These are phyloP conservation scores for Ganoderma leucocontextum DNA, from an alignment of 1,284 basidiomycete genomes.

Conservation along the genomic window DNA sequence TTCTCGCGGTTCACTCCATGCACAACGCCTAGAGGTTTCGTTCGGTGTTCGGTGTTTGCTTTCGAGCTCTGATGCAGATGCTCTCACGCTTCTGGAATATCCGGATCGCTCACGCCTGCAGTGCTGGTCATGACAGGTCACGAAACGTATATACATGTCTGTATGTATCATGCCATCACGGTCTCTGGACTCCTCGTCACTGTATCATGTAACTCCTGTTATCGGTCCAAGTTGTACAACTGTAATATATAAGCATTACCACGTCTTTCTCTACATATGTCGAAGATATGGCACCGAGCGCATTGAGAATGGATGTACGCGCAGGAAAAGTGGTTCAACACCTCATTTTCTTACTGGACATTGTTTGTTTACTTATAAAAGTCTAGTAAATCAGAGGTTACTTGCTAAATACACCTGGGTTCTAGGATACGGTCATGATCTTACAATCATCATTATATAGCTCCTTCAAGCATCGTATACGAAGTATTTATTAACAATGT, in stretches of 20 bases:
- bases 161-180: constrained; percentile 6
- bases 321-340: no score
- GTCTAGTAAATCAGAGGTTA: no score
- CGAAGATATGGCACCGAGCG: no score
- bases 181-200: background rate
- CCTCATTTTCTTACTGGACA: no score
- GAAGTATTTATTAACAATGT: background rate
- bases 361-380: no score
- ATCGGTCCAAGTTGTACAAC: constrained; percentile 1
- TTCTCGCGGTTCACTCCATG: background rate
- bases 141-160: background rate
- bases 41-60: background rate
- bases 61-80: background rate
- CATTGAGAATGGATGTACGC: no score
- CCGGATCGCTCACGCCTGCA: background rate
- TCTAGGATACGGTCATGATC: no score
- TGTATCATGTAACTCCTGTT: constrained; percentile 8
- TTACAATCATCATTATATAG: background rate
- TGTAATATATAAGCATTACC: background rate
- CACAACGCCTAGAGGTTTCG: background rate
- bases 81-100: background rate
- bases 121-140: constrained; percentile 2
- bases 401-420: no score
- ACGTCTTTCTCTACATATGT: no score
- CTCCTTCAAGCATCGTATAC: background rate